Conservation (phyloP, 176 grass and related monocot species). For the Musa troglodytarum region DNA sequence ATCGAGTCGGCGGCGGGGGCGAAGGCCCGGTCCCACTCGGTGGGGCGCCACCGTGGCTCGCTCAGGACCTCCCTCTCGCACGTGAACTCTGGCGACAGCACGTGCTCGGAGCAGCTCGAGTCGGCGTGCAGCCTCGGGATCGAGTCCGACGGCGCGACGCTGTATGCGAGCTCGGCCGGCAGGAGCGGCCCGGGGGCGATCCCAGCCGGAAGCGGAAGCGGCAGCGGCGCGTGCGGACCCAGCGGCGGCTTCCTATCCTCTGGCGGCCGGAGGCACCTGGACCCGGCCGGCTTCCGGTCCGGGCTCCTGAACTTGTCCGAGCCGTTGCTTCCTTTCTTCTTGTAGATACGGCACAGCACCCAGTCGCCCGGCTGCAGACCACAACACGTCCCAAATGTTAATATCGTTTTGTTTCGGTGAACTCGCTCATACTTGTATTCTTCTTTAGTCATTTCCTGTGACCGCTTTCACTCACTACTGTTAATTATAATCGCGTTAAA, state of each 20-base stretch:
- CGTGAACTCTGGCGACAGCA: constrained; percentile 30
- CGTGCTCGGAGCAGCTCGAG: constrained; percentile 89
- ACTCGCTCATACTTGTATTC: no score
- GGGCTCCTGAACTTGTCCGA: constrained; percentile 29
- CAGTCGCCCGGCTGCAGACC: background rate
- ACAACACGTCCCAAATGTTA: background rate
- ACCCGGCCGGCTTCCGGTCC: constrained; percentile 47
- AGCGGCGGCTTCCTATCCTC: constrained; percentile 8
- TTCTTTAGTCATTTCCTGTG: no score
- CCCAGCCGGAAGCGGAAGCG: background rate
- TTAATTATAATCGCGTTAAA: no score
- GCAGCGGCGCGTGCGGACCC: background rate
- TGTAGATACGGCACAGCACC: constrained; percentile 32
- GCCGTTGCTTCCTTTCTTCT: constrained; percentile 23
- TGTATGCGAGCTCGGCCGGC: constrained; percentile 45
- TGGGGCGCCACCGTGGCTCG: constrained; percentile 58
- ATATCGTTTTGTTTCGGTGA: no score
- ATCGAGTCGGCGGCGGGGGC: constrained; percentile 34
- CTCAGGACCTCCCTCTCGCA: constrained; percentile 88
- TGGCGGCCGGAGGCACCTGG: background rate
- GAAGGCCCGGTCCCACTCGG: constrained; percentile 74
- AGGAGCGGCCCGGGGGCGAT: background rate
- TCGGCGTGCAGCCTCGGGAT: constrained; percentile 84
- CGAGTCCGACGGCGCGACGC: constrained; percentile 68
- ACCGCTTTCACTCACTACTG: no score